Evolutionary conservation across 371 early-diverging fungal species (phyloP).

Genomic region (Dinochytrium kinnereticum): DNA sequence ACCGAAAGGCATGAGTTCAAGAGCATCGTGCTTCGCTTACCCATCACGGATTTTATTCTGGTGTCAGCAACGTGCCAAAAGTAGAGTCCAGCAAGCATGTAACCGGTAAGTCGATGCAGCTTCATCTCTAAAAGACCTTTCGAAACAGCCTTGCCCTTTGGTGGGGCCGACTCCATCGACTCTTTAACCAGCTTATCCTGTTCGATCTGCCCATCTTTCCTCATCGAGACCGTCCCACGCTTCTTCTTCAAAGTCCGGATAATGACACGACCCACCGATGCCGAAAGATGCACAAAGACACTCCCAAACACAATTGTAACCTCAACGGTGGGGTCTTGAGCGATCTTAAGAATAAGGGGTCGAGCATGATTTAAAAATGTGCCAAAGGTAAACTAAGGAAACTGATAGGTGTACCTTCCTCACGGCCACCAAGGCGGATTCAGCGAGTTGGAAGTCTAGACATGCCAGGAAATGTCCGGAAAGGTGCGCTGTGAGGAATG

Average conservation of each 20-base stretch:
- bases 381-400: too few relatives aligned
- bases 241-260: neutral
- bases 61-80: conserved; percentile 30
- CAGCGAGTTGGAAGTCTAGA: conserved; percentile 27
- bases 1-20: too few relatives aligned
- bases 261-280: conserved; percentile 12
- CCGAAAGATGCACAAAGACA: conserved; percentile 22
- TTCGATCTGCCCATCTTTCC: neutral
- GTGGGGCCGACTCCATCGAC: neutral
- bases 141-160: neutral
- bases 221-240: too few relatives aligned
- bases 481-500: conserved; percentile 34
- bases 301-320: conserved; percentile 24
- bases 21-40: conserved; percentile 23
- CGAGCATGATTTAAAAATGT: too few relatives aligned
- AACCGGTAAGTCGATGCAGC: conserved; percentile 31
- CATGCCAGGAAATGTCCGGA: conserved; percentile 27
- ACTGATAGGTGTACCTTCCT: conserved; percentile 11
- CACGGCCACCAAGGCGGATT: conserved; percentile 24
- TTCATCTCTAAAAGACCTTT: neutral
- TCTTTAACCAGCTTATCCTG: neutral
- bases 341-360: conserved; percentile 2
- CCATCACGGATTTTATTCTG: conserved; percentile 24
- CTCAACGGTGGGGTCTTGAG: conserved; percentile 35
- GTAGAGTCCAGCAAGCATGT: conserved; percentile 20